Percentiles rank a stretch among this genome's conserved stretches.
These are phyloP conservation scores for Lentinula lateritia DNA, from an alignment of 768 basidiomycete species.

Conservation along the genomic window DNA sequence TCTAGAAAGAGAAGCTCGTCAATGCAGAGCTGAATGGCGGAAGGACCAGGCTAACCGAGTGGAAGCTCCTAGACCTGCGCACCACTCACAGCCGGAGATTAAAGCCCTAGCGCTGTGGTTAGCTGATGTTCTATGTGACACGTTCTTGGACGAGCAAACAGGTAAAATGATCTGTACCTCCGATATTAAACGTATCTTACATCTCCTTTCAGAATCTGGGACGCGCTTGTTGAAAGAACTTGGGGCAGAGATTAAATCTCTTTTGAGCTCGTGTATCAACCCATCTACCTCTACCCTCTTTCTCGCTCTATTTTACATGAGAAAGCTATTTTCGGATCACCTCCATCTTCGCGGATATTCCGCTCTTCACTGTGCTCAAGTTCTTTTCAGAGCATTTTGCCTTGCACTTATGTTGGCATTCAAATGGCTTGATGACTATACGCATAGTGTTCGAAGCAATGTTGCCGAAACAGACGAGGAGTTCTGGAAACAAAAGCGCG, in stretches of 20 bases:
- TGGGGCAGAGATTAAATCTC: neutral
- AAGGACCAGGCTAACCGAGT: neutral
- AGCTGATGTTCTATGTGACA: neutral
- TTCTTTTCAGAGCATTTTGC: constrained; percentile 1
- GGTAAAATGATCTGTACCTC: neutral
- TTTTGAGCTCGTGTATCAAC: neutral
- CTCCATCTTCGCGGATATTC: neutral
- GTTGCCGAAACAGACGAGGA: neutral
- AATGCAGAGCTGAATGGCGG: neutral
- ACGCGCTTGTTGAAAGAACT: neutral
- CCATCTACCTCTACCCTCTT: neutral
- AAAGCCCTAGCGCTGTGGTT: neutral
- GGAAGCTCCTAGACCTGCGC: neutral
- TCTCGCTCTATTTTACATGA: neutral
- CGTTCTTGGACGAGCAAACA: neutral
- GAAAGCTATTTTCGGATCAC: neutral
- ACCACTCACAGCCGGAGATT: neutral
- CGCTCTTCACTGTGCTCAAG: neutral
- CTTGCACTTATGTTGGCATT: constrained; percentile 1
- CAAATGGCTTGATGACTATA: constrained; percentile 5
- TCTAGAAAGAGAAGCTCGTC: neutral
- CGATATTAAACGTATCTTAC: neutral
- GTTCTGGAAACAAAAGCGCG: neutral
- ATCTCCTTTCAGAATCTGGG: neutral
- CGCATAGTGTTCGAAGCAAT: neutral